These are phyloP conservation scores for Solanum sejunctum DNA, from an alignment of 257 asterid species.

Conservation along the genomic window DNA sequence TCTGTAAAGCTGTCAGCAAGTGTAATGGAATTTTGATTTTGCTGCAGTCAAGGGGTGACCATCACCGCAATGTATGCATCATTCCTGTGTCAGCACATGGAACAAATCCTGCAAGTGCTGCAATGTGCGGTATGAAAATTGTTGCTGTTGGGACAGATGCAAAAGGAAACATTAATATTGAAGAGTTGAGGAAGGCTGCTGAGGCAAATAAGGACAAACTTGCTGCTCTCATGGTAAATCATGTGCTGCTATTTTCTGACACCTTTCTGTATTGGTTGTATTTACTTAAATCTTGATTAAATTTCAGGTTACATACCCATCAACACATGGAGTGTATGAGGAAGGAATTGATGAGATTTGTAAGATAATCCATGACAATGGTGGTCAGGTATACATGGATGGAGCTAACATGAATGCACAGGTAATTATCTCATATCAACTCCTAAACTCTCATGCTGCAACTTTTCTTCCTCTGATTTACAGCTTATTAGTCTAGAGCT, in stretches of 20 bases:
- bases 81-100: slow-evolving; percentile 99
- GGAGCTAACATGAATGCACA: slow-evolving; percentile 99
- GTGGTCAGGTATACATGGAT: slow-evolving; percentile 99
- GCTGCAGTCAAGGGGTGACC: slow-evolving; percentile 87
- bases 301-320: slow-evolving; percentile 91
- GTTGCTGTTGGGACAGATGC: slow-evolving; percentile 96
- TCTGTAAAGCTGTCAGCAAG: not conserved
- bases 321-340: slow-evolving; percentile 98
- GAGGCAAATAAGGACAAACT: slow-evolving; percentile 66
- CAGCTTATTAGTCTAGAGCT: not conserved
- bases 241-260: not conserved
- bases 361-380: slow-evolving; percentile 87
- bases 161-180: slow-evolving; percentile 94
- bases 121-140: slow-evolving; percentile 99
- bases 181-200: slow-evolving; percentile 79
- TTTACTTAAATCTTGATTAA: not conserved
- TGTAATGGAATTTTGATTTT: not conserved
- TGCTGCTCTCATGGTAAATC: slow-evolving; percentile 83
- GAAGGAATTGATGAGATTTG: slow-evolving; percentile 97
- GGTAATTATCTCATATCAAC: slow-evolving; percentile 26
- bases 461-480: not conserved
- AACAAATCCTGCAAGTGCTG: slow-evolving; percentile 98
- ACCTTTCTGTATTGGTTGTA: not conserved
- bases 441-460: not conserved
- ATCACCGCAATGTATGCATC: slow-evolving; percentile 90